Evolutionary conservation across 2,329 filamentous ascomycete genomes (phyloP).

Genomic region (Pyrenophora tritici-repentis): DNA sequence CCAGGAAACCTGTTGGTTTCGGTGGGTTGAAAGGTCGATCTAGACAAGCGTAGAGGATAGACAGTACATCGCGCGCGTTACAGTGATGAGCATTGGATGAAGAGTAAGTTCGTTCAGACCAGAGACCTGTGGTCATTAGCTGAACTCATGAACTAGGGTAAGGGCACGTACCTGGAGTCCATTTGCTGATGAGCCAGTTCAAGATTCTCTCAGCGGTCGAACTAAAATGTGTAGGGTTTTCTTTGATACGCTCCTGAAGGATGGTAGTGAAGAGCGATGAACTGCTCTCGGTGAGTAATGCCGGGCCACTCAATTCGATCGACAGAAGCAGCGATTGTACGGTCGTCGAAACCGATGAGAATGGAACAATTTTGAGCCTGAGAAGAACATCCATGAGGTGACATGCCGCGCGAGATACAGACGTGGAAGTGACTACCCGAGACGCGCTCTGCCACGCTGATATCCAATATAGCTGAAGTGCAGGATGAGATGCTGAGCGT

Average conservation of each 20-base stretch:
- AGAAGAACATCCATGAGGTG: conserved; percentile 73
- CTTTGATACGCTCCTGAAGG: conserved; percentile 67
- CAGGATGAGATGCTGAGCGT: conserved; percentile 21
- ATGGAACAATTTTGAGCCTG: conserved; percentile 67
- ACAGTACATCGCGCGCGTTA: conserved; percentile 67
- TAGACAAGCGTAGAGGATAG: conserved; percentile 71
- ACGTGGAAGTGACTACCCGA: conserved; percentile 70
- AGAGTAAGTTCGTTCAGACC: conserved; percentile 68
- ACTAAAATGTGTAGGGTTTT: conserved; percentile 70
- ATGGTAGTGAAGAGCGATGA: conserved; percentile 73
- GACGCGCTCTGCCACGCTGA: conserved; percentile 76
- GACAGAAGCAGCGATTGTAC: conserved; percentile 74
- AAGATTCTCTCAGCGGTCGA: conserved; percentile 73
- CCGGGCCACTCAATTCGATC: conserved; percentile 81
- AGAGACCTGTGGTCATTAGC: conserved; percentile 40
- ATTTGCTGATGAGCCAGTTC: conserved; percentile 80
- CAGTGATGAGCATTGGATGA: conserved; percentile 67
- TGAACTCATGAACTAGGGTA: background rate
- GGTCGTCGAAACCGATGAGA: conserved; percentile 69
- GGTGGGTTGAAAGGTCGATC: conserved; percentile 53
- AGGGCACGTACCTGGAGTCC: conserved; percentile 72
- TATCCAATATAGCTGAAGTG: conserved; percentile 63
- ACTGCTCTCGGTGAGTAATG: conserved; percentile 77
- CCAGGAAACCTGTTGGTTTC: conserved; percentile 33
- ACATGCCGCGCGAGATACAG: conserved; percentile 77